Conservation (phyloP, 1,284 basidiomycete genomes). For the Cutaneotrichosporon curvatum region DNA sequence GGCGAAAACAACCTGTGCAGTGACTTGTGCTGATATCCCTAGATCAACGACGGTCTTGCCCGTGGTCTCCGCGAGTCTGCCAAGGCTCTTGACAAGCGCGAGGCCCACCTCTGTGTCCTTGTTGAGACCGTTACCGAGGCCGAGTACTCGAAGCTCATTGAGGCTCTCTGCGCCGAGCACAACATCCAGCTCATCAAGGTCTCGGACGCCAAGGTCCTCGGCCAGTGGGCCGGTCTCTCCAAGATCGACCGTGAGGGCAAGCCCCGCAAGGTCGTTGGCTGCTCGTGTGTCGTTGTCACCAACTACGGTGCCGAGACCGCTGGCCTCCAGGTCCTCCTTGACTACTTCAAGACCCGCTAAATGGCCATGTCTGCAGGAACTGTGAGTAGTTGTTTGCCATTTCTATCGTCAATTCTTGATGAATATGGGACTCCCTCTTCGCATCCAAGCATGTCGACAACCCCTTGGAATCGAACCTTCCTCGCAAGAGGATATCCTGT, state of each 20-base stretch:
- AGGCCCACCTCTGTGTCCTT: conserved; percentile 97
- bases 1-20: too few species aligned
- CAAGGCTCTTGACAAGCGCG: conserved; percentile 97
- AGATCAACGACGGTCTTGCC: conserved; percentile 98
- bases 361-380: conserved; percentile 2
- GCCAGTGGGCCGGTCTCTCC: conserved; percentile 97
- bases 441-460: conserved; percentile 44
- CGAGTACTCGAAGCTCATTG: conserved; percentile 99
- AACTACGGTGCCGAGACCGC: conserved; percentile 95
- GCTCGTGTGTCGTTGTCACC: conserved; percentile 96
- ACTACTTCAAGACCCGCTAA: conserved; percentile 53
- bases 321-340: conserved; percentile 92
- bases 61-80: conserved; percentile 96
- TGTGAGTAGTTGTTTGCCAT: conserved; percentile 1
- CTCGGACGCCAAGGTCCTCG: conserved; percentile 90
- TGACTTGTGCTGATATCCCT: neutral
- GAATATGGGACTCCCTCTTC: conserved; percentile 49
- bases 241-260: conserved; percentile 99
- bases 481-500: conserved; percentile 42
- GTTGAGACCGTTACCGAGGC: conserved; percentile 99
- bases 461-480: conserved; percentile 49
- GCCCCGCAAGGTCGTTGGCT: conserved; percentile 92
- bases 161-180: conserved; percentile 98
- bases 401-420: conserved; percentile 25
- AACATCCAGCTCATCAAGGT: conserved; percentile 99